Conservation (phyloP, 176 grass and related monocot genomes). For the Rhynchospora breviuscula region DNA sequence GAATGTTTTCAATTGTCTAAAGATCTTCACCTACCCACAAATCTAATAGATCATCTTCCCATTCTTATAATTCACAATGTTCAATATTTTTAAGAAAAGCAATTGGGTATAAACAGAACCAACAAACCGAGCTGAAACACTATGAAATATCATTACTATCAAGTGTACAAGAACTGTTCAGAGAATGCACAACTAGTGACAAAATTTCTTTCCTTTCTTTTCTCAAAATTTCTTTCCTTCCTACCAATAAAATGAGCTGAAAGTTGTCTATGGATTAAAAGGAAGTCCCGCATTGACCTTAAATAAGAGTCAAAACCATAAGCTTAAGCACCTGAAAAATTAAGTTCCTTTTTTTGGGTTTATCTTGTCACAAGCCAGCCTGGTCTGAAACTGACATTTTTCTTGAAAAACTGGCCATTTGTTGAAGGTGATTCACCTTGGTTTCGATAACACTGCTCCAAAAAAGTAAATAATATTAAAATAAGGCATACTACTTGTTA, state of each 20-base stretch:
- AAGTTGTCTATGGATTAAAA: not conserved
- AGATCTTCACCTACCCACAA: not conserved
- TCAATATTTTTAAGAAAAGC: not conserved
- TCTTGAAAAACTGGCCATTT: slow-evolving; percentile 43
- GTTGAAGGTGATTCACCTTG: slow-evolving; percentile 74
- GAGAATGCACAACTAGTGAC: not conserved
- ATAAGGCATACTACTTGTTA: not conserved
- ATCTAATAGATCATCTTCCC: not conserved
- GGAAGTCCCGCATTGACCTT: not conserved
- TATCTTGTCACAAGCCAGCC: slow-evolving; percentile 84
- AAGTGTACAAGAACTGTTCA: not conserved
- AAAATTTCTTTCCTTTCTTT: not conserved
- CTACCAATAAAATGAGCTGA: not conserved
- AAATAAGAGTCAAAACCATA: not conserved
- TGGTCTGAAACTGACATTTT: slow-evolving; percentile 62
- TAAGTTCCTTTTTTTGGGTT: not conserved
- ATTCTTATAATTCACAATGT: not conserved
- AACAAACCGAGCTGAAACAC: not conserved
- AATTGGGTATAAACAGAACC: not conserved
- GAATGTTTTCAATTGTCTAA: not conserved
- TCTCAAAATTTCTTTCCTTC: not conserved
- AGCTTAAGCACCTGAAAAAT: not conserved
- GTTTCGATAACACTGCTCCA: slow-evolving; percentile 75
- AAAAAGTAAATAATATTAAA: slow-evolving; percentile 21
- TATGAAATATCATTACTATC: not conserved